These are phyloP conservation scores for Calvatia gigantea DNA, from an alignment of 768 basidiomycete genomes.

Conservation along the genomic window DNA sequence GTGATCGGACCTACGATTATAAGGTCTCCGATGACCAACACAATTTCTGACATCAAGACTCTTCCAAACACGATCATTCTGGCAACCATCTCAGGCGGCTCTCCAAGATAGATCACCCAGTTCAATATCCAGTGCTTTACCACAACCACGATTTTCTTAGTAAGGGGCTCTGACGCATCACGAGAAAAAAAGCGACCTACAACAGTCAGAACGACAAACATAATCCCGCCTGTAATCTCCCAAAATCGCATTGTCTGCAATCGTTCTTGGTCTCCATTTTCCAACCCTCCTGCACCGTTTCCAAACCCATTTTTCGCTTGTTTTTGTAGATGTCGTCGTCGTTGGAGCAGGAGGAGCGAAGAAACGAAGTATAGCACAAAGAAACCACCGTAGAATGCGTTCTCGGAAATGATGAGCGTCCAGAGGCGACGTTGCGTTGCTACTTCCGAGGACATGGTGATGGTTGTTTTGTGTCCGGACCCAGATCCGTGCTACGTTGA, in stretches of 20 bases:
- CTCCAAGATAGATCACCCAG: not conserved
- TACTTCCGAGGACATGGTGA: not conserved
- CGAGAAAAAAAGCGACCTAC: not conserved
- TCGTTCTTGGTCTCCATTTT: not conserved
- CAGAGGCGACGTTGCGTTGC: not conserved
- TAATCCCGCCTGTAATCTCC: slow-evolving; percentile 1
- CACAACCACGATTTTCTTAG: too few species aligned
- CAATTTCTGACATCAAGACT: not conserved
- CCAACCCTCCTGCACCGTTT: not conserved
- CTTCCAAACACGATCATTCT: not conserved
- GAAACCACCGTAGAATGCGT: slow-evolving; percentile 4
- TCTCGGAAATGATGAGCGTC: not conserved
- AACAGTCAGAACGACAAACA: not conserved
- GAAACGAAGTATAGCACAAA: not conserved
- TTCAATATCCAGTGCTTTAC: slow-evolving; percentile 4
- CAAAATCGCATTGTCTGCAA: slow-evolving; percentile 5
- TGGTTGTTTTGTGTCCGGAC: not conserved
- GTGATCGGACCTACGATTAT: not conserved
- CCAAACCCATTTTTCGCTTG: not conserved
- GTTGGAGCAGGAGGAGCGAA: not conserved
- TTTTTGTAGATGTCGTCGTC: not conserved
- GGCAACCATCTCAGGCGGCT: not conserved
- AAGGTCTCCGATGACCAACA: not conserved
- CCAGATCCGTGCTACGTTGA: too few species aligned
- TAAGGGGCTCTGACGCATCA: too few species aligned